Evolutionary conservation across 2,329 filamentous ascomycete genomes (phyloP).

Genomic region (Huntiella abstrusa): DNA sequence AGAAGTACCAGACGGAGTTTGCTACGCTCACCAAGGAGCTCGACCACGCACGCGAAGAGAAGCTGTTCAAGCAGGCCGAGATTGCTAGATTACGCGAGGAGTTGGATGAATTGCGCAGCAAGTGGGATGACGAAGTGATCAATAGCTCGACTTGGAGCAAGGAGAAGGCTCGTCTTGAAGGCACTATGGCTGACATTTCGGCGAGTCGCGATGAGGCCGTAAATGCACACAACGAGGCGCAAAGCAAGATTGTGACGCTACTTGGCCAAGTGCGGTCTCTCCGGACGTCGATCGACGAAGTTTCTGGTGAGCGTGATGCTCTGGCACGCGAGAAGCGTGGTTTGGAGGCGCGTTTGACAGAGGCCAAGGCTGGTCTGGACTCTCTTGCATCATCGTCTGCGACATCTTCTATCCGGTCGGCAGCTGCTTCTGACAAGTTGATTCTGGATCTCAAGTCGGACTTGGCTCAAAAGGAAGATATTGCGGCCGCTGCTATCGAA

Average conservation of each 20-base stretch:
- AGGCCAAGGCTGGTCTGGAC: conserved; percentile 75
- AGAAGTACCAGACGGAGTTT: conserved; percentile 93
- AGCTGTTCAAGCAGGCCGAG: conserved; percentile 68
- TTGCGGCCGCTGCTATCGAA: conserved; percentile 75
- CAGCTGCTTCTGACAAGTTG: conserved; percentile 73
- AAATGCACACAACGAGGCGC: conserved; percentile 83
- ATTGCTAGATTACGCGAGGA: conserved; percentile 84
- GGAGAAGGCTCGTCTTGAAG: conserved; percentile 82
- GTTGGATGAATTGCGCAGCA: conserved; percentile 79
- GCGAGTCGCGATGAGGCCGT: conserved; percentile 88
- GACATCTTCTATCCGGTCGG: conserved; percentile 75
- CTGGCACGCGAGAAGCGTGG: conserved; percentile 78
- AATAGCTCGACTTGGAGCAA: conserved; percentile 98
- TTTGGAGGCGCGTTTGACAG: conserved; percentile 65
- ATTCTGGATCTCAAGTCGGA: conserved; percentile 75
- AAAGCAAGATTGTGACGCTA: conserved; percentile 77
- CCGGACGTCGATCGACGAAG: conserved; percentile 68
- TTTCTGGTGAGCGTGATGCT: conserved; percentile 66
- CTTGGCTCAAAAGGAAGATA: conserved; percentile 83
- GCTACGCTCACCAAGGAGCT: conserved; percentile 78
- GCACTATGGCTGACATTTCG: conserved; percentile 72
- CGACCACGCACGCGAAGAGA: conserved; percentile 80
- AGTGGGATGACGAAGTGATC: conserved; percentile 96
- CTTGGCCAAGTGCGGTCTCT: conserved; percentile 77
- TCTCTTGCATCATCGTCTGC: conserved; percentile 53